phyloP scores from a whole-genome alignment of 305 asterid genomes.

The Solanum hybrid region DNA sequence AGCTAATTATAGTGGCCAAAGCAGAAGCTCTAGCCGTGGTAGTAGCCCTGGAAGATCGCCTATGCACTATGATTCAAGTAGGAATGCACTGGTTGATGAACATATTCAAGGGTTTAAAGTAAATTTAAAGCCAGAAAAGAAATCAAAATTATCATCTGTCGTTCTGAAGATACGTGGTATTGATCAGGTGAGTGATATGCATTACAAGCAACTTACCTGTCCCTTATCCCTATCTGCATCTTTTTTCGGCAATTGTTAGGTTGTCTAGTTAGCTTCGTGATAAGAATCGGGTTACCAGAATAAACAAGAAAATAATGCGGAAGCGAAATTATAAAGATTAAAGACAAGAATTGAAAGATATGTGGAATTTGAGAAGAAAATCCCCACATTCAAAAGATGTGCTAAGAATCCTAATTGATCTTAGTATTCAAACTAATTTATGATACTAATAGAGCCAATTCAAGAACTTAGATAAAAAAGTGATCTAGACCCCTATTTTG shows the following conservation, averaged over 20 bases:
- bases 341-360: background rate
- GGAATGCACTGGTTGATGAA: conserved; percentile 65
- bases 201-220: conserved; percentile 1
- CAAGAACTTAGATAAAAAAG: background rate
- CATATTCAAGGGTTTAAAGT: conserved; percentile 88
- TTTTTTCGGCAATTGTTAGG: background rate
- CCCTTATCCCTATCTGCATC: background rate
- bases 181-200: conserved; percentile 64
- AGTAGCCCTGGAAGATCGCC: conserved; percentile 99
- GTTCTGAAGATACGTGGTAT: conserved; percentile 98
- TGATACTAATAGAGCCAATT: background rate
- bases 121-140: conserved; percentile 87
- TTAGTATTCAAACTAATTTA: background rate
- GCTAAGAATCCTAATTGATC: background rate
- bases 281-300: background rate
- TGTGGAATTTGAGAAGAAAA: background rate
- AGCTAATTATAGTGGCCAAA: conserved; percentile 62
- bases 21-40: conserved; percentile 96
- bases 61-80: conserved; percentile 59
- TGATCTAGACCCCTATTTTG: background rate
- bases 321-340: background rate
- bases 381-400: no score
- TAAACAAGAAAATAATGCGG: background rate
- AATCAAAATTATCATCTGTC: conserved; percentile 92
- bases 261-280: background rate